Conservation (phyloP, 164 flowering plant genomes). For the Akebia trifoliata region DNA sequence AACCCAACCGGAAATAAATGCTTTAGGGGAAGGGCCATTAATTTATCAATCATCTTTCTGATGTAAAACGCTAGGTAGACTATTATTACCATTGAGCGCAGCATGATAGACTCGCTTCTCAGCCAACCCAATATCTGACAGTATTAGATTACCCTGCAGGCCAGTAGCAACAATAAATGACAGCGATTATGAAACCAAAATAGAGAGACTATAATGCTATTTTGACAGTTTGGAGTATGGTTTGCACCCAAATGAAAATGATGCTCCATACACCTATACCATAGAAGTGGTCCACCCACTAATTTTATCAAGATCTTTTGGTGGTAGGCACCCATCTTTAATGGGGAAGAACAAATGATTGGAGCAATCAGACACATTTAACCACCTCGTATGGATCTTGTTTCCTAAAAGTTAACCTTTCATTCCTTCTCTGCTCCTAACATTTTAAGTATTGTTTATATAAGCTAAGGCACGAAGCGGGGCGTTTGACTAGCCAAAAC, state of each 20-base stretch:
- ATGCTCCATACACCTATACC: background rate
- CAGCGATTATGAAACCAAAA: background rate
- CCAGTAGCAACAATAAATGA: background rate
- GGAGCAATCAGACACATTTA: no score
- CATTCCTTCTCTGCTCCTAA: no score
- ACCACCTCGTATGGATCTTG: no score
- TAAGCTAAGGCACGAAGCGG: no score
- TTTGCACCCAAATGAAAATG: background rate
- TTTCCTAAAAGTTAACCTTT: no score
- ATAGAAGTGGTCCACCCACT: background rate
- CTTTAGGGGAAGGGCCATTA: slow-evolving; percentile 35
- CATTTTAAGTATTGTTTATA: no score
- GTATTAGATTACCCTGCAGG: slow-evolving; percentile 69
- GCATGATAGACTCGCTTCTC: slow-evolving; percentile 94
- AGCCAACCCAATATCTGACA: slow-evolving; percentile 80
- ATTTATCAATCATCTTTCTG: slow-evolving; percentile 80
- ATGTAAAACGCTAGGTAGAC: slow-evolving; percentile 75
- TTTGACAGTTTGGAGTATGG: background rate
- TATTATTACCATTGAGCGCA: slow-evolving; percentile 82
- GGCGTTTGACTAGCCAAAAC: no score
- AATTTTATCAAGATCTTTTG: background rate
- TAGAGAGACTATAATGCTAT: background rate
- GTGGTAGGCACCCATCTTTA: background rate
- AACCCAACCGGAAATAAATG: slow-evolving; percentile 27
- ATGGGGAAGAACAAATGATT: background rate